Evolutionary conservation across 116 monocot genomes (phyloP).

Genomic region (Zostera marina): DNA sequence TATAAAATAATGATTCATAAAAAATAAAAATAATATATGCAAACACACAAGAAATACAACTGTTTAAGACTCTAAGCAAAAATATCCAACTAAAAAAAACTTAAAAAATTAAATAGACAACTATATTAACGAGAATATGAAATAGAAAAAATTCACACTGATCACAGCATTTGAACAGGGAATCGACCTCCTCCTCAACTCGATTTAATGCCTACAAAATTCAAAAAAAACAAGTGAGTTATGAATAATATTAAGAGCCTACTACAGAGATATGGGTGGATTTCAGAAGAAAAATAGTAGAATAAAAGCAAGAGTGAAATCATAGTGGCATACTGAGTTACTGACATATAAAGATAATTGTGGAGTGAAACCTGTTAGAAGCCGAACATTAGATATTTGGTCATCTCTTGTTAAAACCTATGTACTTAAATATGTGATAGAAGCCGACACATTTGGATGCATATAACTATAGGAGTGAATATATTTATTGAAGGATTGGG

Average conservation of each 20-base stretch:
- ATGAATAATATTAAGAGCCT: neutral
- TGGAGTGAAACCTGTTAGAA: too few species aligned
- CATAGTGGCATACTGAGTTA: too few species aligned
- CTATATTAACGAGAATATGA: neutral
- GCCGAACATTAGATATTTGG: too few species aligned
- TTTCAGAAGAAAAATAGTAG: too few species aligned
- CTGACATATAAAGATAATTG: too few species aligned
- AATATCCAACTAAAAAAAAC: neutral
- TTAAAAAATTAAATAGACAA: neutral
- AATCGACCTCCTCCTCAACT: constrained; percentile 63
- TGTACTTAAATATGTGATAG: too few species aligned
- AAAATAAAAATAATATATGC: neutral
- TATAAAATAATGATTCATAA: neutral
- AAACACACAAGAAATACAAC: neutral
- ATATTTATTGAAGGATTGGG: too few species aligned
- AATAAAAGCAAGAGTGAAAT: too few species aligned
- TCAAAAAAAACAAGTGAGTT: neutral
- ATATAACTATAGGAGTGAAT: too few species aligned
- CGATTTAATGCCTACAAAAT: constrained; percentile 45
- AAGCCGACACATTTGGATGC: too few species aligned
- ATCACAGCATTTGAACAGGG: constrained; percentile 60
- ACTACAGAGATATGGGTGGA: too few species aligned
- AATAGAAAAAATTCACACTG: constrained; percentile 24
- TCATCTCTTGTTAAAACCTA: too few species aligned
- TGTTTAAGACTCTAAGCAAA: neutral